Evolutionary conservation across 192 early-diverging fungal species (phyloP), one percentile per base, ranked within the genome.

Genomic region (Chytriomyces sp.): DNA sequence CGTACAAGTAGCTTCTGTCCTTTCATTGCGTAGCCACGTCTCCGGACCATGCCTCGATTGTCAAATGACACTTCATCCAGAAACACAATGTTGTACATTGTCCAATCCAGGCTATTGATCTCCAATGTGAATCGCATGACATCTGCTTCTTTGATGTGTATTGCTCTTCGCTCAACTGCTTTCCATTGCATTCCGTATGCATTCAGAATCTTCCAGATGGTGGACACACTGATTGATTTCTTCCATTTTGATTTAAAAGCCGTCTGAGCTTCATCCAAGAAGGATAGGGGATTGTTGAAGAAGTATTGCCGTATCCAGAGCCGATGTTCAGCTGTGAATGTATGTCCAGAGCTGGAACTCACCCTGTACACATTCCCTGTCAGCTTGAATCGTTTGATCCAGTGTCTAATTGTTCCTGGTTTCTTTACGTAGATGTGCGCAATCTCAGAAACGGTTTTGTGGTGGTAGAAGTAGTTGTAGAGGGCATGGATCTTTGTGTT

Each of bases 31-130:
- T 79, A 79, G 5, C 77, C 77, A 7, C 48, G 43, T 8, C 66
- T 35, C 16, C 77, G 20, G 43, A 72, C 16, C 53, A 72, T 72
- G 8, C 61, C 53, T 49, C 70, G 10, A 11, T 24, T 72, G 23
- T 72, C 70, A 65, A 72, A 72, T 7, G 53, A 72, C 10, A 72
- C 70, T 72, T 72, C 70, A 45, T 72, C 47, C 70, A 72, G 10
- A 24, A 72, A 72, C 45, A 72, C 26, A 18, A 60, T 23, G 26
- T 72, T 62, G n/a, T 24, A 28, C 35, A 61, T 72, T 24, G 26
- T 43, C 70, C 53, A 72, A 35, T 24, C 18, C 10, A 72, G 23
- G n/a, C 16, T 69, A 43, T 74, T 74, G 8, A 74, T 70, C 20
- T 74, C 61, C 10, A 35, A 50, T 20, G 66, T 62, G 53, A 74